phyloP scores from a whole-genome alignment of 495 filamentous ascomycete species.

The Lophiotrema nucula region DNA sequence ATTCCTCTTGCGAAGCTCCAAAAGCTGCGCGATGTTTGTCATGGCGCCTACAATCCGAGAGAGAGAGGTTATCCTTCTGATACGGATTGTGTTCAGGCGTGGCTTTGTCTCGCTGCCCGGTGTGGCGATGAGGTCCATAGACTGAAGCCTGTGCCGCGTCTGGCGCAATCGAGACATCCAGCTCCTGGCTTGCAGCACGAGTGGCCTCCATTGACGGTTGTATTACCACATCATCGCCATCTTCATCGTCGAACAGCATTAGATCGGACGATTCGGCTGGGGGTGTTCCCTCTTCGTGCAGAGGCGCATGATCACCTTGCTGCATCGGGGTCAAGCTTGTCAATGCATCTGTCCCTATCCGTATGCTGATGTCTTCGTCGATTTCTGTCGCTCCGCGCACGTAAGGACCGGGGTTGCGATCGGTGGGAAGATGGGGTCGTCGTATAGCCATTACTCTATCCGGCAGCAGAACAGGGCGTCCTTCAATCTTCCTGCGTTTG shows the following conservation, averaged over 20 bases:
- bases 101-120: too few relatives aligned
- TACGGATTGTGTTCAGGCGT: too few relatives aligned
- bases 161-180: too few relatives aligned
- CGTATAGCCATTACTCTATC: background rate
- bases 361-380: slow-evolving; percentile 32
- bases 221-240: background rate
- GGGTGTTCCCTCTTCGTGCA: slow-evolving; percentile 15
- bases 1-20: too few relatives aligned
- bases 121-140: too few relatives aligned
- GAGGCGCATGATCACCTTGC: slow-evolving; percentile 2
- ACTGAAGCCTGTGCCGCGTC: too few relatives aligned
- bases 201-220: too few relatives aligned
- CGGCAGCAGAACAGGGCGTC: background rate
- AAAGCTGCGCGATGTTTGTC: too few relatives aligned
- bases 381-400: slow-evolving; percentile 27
- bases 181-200: too few relatives aligned
- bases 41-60: too few relatives aligned
- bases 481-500: slow-evolving; percentile 38
- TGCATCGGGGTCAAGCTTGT: slow-evolving; percentile 28
- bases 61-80: too few relatives aligned
- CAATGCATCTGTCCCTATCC: slow-evolving; percentile 40
- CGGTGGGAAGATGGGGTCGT: background rate
- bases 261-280: slow-evolving; percentile 29
- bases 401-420: slow-evolving; percentile 14
- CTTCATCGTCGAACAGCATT: slow-evolving; percentile 37